Base-by-base conservation (phyloP, 2,329 filamentous ascomycete genomes). In the Alternaria sp. region DNA sequence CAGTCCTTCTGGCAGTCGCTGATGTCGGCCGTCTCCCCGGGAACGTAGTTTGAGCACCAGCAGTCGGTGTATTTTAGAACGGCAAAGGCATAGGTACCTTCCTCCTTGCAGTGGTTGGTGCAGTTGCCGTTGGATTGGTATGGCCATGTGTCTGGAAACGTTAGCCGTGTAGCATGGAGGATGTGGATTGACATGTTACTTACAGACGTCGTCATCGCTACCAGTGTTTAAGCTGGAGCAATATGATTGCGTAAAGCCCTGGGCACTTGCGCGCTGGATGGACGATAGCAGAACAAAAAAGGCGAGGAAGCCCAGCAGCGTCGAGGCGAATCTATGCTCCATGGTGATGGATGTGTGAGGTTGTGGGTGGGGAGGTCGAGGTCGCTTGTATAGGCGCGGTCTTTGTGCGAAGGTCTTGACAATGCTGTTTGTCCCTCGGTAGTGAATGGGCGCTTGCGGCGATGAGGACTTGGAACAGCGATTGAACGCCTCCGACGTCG, bases 31-130 rank as follows among this genome's bases (percentile, higher is more conserved):
- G 81, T 79, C 6, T 79, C 70, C 19, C 75, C 75, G 9, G 92
- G 92, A 3, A 84, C 84, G 71, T 89, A 89, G 75, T 93, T 86
- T 40, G 90, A 90, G 77, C 92, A 95, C 91, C 91, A 95, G 76
- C 92, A 95, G 55, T 84, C 79, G 30, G 87, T 82, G 15, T 80
- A 84, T 70, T 92, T 86, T 1, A 93, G 82, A 51, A 95, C 83
- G 67, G 90, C 91, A 65, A 90, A 92, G 43, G 91, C 90, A 67
- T 84, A 91, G 28, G 62, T 66, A 54, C 65, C 72, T 15, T 83
- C 69, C 19, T 75, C 72, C 25, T 79, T 71, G 79, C 92, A 95
- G 52, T 84, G 84, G 52, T 86, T 81, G 54, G 83, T 80, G 75
- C 92, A 95, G 12, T 89, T 84, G 28, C 91, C 91, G 69, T 92